Base-by-base conservation (phyloP, 257 asterid species). In the Solanum paucissectum region DNA sequence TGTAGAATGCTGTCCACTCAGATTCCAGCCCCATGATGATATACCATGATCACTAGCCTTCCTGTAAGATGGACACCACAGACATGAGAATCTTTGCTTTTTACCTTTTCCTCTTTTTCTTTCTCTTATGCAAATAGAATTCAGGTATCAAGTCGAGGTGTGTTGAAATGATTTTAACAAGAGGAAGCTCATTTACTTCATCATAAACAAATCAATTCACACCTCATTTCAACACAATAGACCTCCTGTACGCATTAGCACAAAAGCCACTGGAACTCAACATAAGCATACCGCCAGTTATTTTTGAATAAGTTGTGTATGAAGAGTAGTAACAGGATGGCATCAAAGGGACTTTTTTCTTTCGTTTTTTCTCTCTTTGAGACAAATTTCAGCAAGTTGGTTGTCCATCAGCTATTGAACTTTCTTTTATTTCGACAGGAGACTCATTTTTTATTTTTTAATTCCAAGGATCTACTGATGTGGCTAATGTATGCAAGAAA, bases 21-120 rank as follows among this genome's bases (percentile, higher is more conserved):
- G 90, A 89, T 96, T 96, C 99, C 99, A 97, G 27, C 99, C 99
- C 99, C 99, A 97, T 37, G 99, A 96, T 83, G 99, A 95, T 91
- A 95, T 94, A 89, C 98, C 99, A 87, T 94, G 97, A 91, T 95
- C 99, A 9, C 91, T 89, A 84, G 96, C 91, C 89, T 95, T 96
- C 93, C 99, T 97, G 94, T 79, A 49, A 86, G 23, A 88, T 64
- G 87, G 81, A 42, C 25, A 58, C 9, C 27, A 58, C 74, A 82
- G 89, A 18, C 62, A 21, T 62, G 76, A 49, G 18, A 49, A 86
- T 49, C 27, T 81, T 81, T 11, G 5, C 29, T 18, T 49, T 46
- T 49, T 29, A 81, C 68, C 69, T 81, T 81, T 11, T 5, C 42
- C 12, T 29, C 40, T 52, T 46, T 81, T 49, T 81, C 69, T 49